Percentiles rank a stretch among this genome's conserved stretches.
Conservation (phyloP, 1,139 yeast species). For the Starmera stellimalicola region DNA sequence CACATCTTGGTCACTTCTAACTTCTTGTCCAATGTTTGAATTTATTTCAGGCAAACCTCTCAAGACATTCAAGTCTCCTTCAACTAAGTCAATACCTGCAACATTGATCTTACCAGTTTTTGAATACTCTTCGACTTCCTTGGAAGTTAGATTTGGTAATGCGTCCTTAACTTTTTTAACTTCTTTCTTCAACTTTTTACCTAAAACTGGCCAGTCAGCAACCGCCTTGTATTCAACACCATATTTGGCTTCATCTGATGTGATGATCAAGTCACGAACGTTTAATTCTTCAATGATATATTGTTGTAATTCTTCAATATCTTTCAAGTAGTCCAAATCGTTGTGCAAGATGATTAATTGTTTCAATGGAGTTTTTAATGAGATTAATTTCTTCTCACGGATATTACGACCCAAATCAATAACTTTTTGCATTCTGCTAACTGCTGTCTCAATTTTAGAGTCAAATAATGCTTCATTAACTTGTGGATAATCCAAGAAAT, state of each 20-base stretch:
- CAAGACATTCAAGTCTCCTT: conserved; percentile 83
- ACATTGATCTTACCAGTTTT: conserved; percentile 68
- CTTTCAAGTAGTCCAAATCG: conserved; percentile 64
- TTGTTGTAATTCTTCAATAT: conserved; percentile 65
- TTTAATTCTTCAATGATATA: conserved; percentile 89
- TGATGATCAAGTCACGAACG: conserved; percentile 78
- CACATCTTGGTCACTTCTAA: conserved; percentile 82
- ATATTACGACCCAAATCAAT: conserved; percentile 93
- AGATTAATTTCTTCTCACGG: conserved; percentile 90
- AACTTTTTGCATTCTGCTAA: conserved; percentile 92
- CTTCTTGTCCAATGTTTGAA: conserved; percentile 64
- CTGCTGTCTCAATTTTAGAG: conserved; percentile 71
- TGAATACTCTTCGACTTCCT: conserved; percentile 71
- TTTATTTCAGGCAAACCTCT: conserved; percentile 73
- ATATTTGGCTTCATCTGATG: conserved; percentile 84
- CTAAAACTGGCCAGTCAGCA: conserved; percentile 98
- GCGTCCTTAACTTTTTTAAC: conserved; percentile 93
- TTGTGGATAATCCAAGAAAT: conserved; percentile 81
- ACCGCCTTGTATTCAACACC: conserved; percentile 89
- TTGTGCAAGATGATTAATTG: conserved; percentile 79
- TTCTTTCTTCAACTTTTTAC: conserved; percentile 92
- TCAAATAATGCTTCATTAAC: conserved; percentile 81
- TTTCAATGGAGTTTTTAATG: conserved; percentile 91
- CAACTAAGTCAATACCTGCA: conserved; percentile 79
- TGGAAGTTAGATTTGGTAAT: conserved; percentile 71